Percentiles rank a stretch among this genome's conserved stretches.
Conservation (phyloP, 2,329 filamentous ascomycete genomes). For the Fusarium sp. region DNA sequence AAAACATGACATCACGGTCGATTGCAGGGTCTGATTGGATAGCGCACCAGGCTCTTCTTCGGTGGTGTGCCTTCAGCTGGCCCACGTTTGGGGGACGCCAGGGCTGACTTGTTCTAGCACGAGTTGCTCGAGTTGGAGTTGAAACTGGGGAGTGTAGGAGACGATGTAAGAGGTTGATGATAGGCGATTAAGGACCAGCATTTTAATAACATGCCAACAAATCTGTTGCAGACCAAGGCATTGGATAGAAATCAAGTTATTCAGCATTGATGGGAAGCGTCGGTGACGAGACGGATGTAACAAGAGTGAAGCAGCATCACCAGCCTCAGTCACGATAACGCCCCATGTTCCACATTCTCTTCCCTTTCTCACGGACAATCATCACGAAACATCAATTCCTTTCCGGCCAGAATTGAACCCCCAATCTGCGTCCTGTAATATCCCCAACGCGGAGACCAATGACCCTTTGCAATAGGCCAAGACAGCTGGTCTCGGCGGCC, state of each 20-base stretch:
- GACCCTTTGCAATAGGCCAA: slow-evolving; percentile 19
- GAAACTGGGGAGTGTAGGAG: slow-evolving; percentile 24
- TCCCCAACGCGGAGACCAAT: slow-evolving; percentile 6
- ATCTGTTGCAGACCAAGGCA: slow-evolving; percentile 23
- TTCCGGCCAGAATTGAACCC: neutral
- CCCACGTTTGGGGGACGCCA: slow-evolving; percentile 31
- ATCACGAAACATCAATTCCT: slow-evolving; percentile 6
- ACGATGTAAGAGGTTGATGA: slow-evolving; percentile 34
- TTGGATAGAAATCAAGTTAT: slow-evolving; percentile 20
- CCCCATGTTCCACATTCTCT: slow-evolving; percentile 32
- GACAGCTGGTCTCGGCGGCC: slow-evolving; percentile 24
- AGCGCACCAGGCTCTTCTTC: slow-evolving; percentile 33
- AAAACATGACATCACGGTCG: slow-evolving; percentile 37
- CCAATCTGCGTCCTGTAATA: neutral
- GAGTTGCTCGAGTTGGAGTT: slow-evolving; percentile 18
- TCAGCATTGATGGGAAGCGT: slow-evolving; percentile 1
- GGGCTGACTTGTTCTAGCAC: slow-evolving; percentile 34
- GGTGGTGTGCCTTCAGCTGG: slow-evolving; percentile 41
- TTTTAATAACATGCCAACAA: slow-evolving; percentile 32
- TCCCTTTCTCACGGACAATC: slow-evolving; percentile 5
- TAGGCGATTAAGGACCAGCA: slow-evolving; percentile 32
- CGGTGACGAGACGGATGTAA: slow-evolving; percentile 24
- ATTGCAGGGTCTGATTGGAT: slow-evolving; percentile 24
- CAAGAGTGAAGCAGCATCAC: slow-evolving; percentile 21
- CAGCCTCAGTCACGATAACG: slow-evolving; percentile 23